Base-by-base conservation (phyloP, 148 eudicot genomes). In the Agrostemma githago region DNA sequence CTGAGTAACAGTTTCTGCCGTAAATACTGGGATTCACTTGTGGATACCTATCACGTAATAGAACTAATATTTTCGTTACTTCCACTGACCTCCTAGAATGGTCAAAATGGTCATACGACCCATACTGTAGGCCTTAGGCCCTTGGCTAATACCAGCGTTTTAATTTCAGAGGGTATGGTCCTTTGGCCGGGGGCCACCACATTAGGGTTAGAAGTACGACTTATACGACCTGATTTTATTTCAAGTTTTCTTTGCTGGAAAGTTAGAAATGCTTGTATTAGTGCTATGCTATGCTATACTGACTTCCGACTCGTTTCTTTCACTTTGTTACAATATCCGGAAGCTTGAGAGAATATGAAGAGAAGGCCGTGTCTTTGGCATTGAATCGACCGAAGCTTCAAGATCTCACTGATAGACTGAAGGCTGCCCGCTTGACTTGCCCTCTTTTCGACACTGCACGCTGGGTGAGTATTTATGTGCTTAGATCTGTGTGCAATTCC, bases 401-500 rank as follows among this genome's bases (percentile, higher is more conserved):
- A 72, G 86, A 85, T 74, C 91, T 94, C 75, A 89, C 91, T 9
- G 71, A 87, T 68, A 88, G 81, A 78, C 88, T 94, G 79, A 94
- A 91, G 84, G 95, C 89, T 41, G 85, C 86, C 38, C 95, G 98
- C 43, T 60, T 89, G 81, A 94, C 87, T 63, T 94, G 97, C 74
- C 97, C 97, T 78, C 82, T 94, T n/a, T 91, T 94, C 70, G 98
- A 94, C 82, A 94, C 98, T 4, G 73, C 89, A 60, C 92, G 97
- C 64, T 94, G 98, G 98, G 98, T 94, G 79, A 84, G 98, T 83
- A 44, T 54, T 17, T 70, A 16, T 43, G 16, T 57, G 4, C 72
- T 40, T 39, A 53, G 71, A 63, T 37, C 44, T 11, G 10, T 74
- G 59, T 16, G 72, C 10, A 42, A 41, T 40, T 7, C 6, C 2